Evolutionary conservation across 768 basidiomycete species (phyloP), one percentile per base, ranked within the genome.

Genomic region (Trametes elegans): DNA sequence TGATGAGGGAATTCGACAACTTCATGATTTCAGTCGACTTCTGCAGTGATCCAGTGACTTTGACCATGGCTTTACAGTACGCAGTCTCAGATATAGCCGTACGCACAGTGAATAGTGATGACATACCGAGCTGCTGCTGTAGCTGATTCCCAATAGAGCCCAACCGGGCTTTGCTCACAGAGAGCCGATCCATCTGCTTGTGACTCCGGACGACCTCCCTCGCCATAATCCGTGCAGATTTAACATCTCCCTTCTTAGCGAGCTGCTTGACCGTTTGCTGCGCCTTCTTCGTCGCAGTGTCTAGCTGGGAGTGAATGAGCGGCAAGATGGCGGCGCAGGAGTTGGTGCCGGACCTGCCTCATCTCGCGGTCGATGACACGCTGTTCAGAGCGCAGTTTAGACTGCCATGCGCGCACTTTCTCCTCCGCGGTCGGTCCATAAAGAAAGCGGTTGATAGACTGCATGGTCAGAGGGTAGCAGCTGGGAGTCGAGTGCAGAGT

Each of bases 21-120:
- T 90, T 98, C 95, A 99, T 98, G 58, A 98, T 98, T 70, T 98
- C 95, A 1, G 96, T 94, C 7, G 94, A 97, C 71, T 94, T 97
- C 73, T 98, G 96, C 58, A 99, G 76, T 6, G 95, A 84, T n/a
- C 97, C 97, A 8, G 97, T 98, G 35, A 98, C 92, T 75, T 98
- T 99, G 59, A 87, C 72, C 88, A 98, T 90, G 0, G 97, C 97
- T 98, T 26, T 10, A 39, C 21, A 24, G 31, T 38, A 11, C 29
- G 49, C 10, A 18, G 9, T 29, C 24, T 3, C 14, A 45, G n/a
- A 8, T 16, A 16, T 28, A 16, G 26, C n/a, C n/a, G 19, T 10
- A 34, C 14, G 18, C 2, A 29, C 3, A 21, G 24, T 32, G 18
- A 7, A 9, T 16, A 19, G 27, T 29, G 26, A 28, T 5, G 4